Base-by-base conservation (phyloP, 2,329 filamentous ascomycete species). In the Neofusicoccum cordaticola region DNA sequence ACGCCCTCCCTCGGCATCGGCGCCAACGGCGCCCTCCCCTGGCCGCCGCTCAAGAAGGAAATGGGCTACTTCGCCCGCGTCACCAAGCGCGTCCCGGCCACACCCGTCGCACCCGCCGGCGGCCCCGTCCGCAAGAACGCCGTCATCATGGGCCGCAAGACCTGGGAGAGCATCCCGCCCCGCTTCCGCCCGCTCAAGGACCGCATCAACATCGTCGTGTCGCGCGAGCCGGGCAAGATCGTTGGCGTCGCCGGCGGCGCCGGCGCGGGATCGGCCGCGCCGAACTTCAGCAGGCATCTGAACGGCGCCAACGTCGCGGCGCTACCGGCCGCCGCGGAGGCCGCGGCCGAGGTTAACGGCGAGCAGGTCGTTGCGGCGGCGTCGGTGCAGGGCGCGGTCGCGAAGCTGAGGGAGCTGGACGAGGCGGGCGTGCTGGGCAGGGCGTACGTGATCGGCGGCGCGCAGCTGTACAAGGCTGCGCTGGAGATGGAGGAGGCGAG, bases 91-190 rank as follows among this genome's bases (percentile, higher is more conserved):
- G 75, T 86, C 0, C 65, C 66, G 27, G 27, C 27, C 27, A 7
- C 27, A 3, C 27, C 4, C 27, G 27, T 1, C 27, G 27, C 6
- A 7, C 27, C 27, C 4, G 27, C 27, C 27, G 27, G 5, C 27
- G 27, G 27, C 4, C 27, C 80, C 69, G 19, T 31, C 27, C 19
- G 50, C 15, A 83, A 84, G 76, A 83, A 84, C 76, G 90, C 91
- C 17, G 91, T 98, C 60, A 90, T 99, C 70, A 99, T 99, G 95
- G 95, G 95, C 66, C 90, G 95, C 73, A 97, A 96, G 79, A 99
- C 95, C 0, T 99, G 94, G 89, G 92, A 96, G 61, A 92, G 88
- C 68, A 94, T 99, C 66, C 94, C 95, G 2, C 74, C 82, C 6
- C 85, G 83, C 60, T 93, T 95, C 75, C 85, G 93, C 2, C 95